Evolutionary conservation across 2,329 filamentous ascomycete species (phyloP).

Genomic region (Ophiocordyceps sinensis): DNA sequence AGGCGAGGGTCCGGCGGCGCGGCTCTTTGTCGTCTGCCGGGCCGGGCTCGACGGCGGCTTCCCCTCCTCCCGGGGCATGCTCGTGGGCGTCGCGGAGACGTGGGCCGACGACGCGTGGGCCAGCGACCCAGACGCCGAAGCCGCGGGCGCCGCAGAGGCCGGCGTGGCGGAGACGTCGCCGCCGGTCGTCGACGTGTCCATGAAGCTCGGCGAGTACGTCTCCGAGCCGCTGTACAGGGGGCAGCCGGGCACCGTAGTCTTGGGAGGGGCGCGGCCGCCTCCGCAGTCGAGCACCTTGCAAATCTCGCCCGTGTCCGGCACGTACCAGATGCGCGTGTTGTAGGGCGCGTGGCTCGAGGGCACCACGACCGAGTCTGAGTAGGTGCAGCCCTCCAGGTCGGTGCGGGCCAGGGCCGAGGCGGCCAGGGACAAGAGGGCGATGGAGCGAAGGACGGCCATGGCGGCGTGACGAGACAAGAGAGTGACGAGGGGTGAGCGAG

Average conservation of each 20-base stretch:
- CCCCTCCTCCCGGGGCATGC: background rate
- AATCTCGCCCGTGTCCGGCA: slow-evolving; percentile 48
- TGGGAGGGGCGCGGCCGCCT: slow-evolving; percentile 49
- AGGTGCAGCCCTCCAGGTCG: slow-evolving; percentile 30
- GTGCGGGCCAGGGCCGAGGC: slow-evolving; percentile 25
- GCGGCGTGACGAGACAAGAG: too few relatives aligned
- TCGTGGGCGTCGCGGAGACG: background rate
- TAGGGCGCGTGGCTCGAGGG: slow-evolving; percentile 17
- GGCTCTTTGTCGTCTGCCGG: background rate
- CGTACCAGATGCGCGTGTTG: slow-evolving; percentile 40
- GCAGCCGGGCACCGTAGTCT: slow-evolving; percentile 49
- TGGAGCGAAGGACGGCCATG: slow-evolving; percentile 2
- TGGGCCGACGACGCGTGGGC: too few relatives aligned
- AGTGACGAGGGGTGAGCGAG: too few relatives aligned
- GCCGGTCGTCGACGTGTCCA: slow-evolving; percentile 21
- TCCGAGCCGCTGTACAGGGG: slow-evolving; percentile 37
- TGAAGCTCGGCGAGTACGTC: slow-evolving; percentile 35
- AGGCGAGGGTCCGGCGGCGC: background rate
- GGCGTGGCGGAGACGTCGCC: too few relatives aligned
- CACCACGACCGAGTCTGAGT: slow-evolving; percentile 17
- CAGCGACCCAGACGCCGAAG: too few relatives aligned
- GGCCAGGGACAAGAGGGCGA: slow-evolving; percentile 8
- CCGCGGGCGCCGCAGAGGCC: too few relatives aligned
- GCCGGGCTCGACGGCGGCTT: background rate
- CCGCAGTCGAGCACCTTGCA: slow-evolving; percentile 53